Base-by-base conservation (phyloP, 2,329 filamentous ascomycete species). In the Epichloe sp. region DNA sequence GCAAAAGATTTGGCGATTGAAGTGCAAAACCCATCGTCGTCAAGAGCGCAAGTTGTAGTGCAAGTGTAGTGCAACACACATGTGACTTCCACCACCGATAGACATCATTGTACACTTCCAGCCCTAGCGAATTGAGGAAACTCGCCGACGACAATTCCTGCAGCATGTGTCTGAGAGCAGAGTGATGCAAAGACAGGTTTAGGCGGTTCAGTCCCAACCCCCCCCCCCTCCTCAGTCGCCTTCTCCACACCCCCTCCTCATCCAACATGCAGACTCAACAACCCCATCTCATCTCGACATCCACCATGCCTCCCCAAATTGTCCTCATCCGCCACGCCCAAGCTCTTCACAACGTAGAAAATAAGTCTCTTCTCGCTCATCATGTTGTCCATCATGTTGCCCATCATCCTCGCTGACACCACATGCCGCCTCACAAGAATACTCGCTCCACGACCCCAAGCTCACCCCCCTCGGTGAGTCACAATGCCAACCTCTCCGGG, bases 321-420 rank as follows among this genome's bases (percentile, higher is more conserved):
- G 86, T 97, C 58, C 74, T 97, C 61, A 83, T 96, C 61, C 86
- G 91, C 58, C 91, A 97, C 75, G 91, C 87, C 15, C 87, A 97
- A 67, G 77, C 73, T 8, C 60, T 71, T n/a, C 77, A 80, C 62
- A 80, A 80, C 53, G 65, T 69, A 14, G 60, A 67, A 47, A 63
- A 78, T 78, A 69, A 68, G 75, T 74, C 26, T 31, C 31, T 11
- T 49, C 49, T 44, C 50, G 34, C 48, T 26, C 31, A 26, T 40
- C 19, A 14, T 7, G 40, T 14, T 31, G 31, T 15, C 10, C 31
- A 26, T 36, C 15, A 14, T 7, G 40, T 12, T 31, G 31, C 17
- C 10, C 40, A 44, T 36, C 2, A n/a, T 45, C 2, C 8, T 23
- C 14, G 14, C 54, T 62, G 40, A 59, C 55, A 46, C 26, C 3